Evolutionary conservation across 2,329 filamentous ascomycete species (phyloP).

Genomic region (Fusarium nanum): DNA sequence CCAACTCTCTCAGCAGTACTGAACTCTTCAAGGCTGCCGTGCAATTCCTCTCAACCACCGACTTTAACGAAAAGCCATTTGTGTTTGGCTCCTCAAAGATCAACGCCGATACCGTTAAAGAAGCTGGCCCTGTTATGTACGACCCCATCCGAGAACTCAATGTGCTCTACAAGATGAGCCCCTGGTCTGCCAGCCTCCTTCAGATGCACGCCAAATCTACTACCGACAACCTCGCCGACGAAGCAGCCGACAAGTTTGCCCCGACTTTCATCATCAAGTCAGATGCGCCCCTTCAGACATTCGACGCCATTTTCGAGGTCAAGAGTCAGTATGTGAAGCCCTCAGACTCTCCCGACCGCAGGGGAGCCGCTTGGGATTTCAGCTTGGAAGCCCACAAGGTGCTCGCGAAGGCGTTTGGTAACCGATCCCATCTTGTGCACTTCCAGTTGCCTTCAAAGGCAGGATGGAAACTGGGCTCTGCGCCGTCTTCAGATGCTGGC

Average conservation of each 20-base stretch:
- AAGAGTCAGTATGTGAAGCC: constrained; percentile 47
- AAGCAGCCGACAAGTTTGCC: constrained; percentile 82
- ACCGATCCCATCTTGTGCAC: constrained; percentile 77
- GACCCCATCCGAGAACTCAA: constrained; percentile 82
- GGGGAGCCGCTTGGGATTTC: constrained; percentile 59
- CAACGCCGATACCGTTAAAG: constrained; percentile 53
- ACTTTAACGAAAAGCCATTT: constrained; percentile 76
- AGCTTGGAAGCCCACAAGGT: constrained; percentile 71
- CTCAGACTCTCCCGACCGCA: constrained; percentile 53
- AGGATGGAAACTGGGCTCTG: constrained; percentile 48
- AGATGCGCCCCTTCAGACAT: constrained; percentile 66
- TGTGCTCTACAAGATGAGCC: constrained; percentile 88
- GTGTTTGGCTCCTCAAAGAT: constrained; percentile 56
- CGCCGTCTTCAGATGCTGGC: constrained; percentile 41
- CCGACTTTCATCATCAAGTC: constrained; percentile 80
- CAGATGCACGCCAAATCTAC: constrained; percentile 80
- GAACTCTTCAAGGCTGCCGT: constrained; percentile 94
- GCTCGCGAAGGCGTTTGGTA: constrained; percentile 77
- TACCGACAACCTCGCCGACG: constrained; percentile 78
- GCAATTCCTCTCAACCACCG: constrained; percentile 83
- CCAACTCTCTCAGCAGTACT: constrained; percentile 85
- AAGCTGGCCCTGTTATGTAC: constrained; percentile 76
- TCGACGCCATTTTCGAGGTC: constrained; percentile 60
- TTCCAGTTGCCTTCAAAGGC: constrained; percentile 57
- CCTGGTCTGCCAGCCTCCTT: constrained; percentile 82